These are phyloP conservation scores for Phytophthora uliginosa DNA, from an alignment of 352 stramenopile genomes.

Conservation along the genomic window DNA sequence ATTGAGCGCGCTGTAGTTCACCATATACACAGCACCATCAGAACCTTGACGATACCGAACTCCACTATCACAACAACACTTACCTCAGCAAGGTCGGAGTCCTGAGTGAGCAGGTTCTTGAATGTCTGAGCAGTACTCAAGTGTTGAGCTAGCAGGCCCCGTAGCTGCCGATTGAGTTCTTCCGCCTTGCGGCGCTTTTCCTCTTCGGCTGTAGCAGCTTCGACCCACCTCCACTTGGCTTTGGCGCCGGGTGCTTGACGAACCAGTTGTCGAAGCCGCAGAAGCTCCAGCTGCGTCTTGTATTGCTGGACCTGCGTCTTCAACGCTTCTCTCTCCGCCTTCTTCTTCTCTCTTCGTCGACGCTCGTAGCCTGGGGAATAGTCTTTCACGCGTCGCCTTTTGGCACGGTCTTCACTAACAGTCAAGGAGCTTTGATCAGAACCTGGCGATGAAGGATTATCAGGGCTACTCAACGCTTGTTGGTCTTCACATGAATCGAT, in stretches of 20 bases:
- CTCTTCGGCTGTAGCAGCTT: slow-evolving; percentile 14
- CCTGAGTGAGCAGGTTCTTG: background rate
- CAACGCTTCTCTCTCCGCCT: slow-evolving; percentile 12
- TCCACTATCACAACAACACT: background rate
- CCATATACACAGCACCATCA: background rate
- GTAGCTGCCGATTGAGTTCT: slow-evolving; percentile 24
- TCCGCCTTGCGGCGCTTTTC: slow-evolving; percentile 21
- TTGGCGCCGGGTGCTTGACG: background rate
- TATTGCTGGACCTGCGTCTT: slow-evolving; percentile 7
- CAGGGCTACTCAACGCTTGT: background rate
- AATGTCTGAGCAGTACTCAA: slow-evolving; percentile 4
- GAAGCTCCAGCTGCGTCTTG: slow-evolving; percentile 15
- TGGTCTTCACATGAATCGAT: slow-evolving; percentile 9
- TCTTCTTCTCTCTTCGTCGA: slow-evolving; percentile 16
- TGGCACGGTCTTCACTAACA: background rate
- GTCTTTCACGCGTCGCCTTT: background rate
- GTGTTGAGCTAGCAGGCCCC: slow-evolving; percentile 12
- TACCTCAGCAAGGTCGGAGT: slow-evolving; percentile 15
- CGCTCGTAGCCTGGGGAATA: slow-evolving; percentile 16
- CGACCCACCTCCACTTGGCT: slow-evolving; percentile 25
- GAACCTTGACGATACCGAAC: background rate
- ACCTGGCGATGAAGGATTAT: background rate
- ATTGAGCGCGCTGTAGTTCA: slow-evolving; percentile 9
- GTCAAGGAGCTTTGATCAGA: background rate
- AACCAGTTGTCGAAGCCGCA: background rate